Conservation (phyloP, 768 basidiomycete species). For the Suillus brevipes region DNA sequence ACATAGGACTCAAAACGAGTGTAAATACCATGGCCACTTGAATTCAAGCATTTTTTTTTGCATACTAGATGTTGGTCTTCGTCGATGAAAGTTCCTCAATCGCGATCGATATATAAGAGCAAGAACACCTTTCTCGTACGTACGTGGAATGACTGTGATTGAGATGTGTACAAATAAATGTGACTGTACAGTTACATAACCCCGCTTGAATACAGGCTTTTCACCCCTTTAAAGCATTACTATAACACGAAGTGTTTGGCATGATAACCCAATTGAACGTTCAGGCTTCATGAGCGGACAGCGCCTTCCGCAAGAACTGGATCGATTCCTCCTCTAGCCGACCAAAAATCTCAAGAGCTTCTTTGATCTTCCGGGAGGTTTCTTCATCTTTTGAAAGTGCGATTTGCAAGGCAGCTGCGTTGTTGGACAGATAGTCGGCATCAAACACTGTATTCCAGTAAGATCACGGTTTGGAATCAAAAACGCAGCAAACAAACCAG, state of each 20-base stretch:
- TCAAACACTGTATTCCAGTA: slow-evolving; percentile 11
- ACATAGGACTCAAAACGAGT: background rate
- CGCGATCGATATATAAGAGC: background rate
- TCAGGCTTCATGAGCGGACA: background rate
- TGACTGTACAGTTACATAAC: background rate
- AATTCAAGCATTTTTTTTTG: background rate
- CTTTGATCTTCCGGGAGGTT: slow-evolving; percentile 42
- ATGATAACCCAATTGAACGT: background rate
- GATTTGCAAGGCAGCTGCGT: slow-evolving; percentile 34
- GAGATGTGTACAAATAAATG: background rate
- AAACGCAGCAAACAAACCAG: background rate
- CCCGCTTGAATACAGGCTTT: background rate
- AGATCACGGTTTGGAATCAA: background rate
- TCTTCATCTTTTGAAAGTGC: slow-evolving; percentile 41
- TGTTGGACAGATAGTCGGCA: slow-evolving; percentile 37
- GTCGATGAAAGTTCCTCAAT: background rate
- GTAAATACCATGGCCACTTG: too few relatives aligned
- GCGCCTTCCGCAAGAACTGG: slow-evolving; percentile 23
- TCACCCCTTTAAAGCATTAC: background rate
- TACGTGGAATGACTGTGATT: background rate
- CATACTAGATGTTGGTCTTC: background rate
- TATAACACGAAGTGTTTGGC: background rate
- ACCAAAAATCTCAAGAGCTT: slow-evolving; percentile 46
- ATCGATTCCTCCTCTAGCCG: slow-evolving; percentile 44
- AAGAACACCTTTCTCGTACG: background rate